Evolutionary conservation across 495 filamentous ascomycete genomes (phyloP).

Genomic region (Xylaria telfairii): DNA sequence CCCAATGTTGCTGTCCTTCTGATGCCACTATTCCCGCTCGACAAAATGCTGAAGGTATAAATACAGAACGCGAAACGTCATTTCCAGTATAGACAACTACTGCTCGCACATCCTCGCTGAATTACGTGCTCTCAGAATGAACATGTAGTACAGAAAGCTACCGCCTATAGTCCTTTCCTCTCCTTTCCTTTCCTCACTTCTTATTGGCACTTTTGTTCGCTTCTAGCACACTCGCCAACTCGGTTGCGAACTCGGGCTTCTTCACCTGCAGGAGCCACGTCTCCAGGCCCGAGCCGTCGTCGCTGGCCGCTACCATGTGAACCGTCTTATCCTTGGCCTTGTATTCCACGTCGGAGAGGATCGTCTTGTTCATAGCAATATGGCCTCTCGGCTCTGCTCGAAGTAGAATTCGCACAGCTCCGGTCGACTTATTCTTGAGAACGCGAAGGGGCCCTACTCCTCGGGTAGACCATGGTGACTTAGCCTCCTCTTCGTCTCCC

Average conservation of each 20-base stretch:
- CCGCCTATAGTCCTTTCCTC: not conserved
- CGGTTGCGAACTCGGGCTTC: constrained; percentile 51
- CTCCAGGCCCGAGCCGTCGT: constrained; percentile 58
- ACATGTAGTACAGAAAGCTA: not conserved
- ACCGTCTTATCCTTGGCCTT: constrained; percentile 58
- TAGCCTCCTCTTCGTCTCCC: constrained; percentile 45
- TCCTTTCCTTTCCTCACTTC: constrained; percentile 35
- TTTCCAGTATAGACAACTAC: not conserved
- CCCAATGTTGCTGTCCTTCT: not conserved
- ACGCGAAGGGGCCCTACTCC: constrained; percentile 71
- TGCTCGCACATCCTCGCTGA: not conserved
- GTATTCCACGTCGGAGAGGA: constrained; percentile 66
- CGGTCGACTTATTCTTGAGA: constrained; percentile 69
- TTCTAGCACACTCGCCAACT: constrained; percentile 56
- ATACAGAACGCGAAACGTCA: constrained; percentile 7
- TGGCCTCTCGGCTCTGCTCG: constrained; percentile 73
- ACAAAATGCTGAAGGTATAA: constrained; percentile 19
- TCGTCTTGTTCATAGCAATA: constrained; percentile 68
- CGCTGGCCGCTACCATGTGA: constrained; percentile 59
- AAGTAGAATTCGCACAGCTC: constrained; percentile 67
- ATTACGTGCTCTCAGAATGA: not conserved
- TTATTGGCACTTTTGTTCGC: constrained; percentile 54
- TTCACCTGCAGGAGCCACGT: constrained; percentile 71
- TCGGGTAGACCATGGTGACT: constrained; percentile 61
- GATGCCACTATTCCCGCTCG: constrained; percentile 13